Evolutionary conservation across 2,329 filamentous ascomycete species (phyloP).

Genomic region (Gremmenia infestans): DNA sequence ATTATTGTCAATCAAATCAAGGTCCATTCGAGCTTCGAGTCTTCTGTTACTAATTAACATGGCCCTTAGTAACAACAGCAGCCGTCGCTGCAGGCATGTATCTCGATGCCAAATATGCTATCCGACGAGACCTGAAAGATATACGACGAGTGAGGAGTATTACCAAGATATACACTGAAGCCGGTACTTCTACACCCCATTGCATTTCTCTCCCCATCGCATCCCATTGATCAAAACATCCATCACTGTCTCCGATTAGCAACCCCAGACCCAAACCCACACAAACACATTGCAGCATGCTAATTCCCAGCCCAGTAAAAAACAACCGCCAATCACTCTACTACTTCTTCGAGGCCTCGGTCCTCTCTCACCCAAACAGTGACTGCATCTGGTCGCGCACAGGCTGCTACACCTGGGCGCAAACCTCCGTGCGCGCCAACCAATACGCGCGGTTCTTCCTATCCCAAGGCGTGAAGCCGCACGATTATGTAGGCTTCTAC

Average conservation of each 20-base stretch:
- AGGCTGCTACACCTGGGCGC: conserved; percentile 53
- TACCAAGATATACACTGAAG: conserved; percentile 42
- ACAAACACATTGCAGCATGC: not conserved
- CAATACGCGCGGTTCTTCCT: conserved; percentile 61
- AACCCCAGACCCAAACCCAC: not conserved
- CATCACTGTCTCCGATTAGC: not conserved
- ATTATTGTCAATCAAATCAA: no score
- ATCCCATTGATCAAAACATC: not conserved
- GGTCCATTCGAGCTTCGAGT: no score
- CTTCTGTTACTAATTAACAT: conserved; percentile 11
- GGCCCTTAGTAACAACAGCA: conserved; percentile 17
- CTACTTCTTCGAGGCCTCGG: conserved; percentile 59
- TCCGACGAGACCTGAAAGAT: conserved; percentile 53
- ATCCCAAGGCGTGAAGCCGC: conserved; percentile 50
- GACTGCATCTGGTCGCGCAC: conserved; percentile 64
- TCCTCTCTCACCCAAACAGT: conserved; percentile 45
- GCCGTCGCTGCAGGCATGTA: conserved; percentile 47
- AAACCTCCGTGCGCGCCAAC: conserved; percentile 50
- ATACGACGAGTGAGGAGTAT: conserved; percentile 41
- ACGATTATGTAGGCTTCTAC: conserved; percentile 60
- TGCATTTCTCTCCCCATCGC: not conserved
- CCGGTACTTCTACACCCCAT: conserved; percentile 36
- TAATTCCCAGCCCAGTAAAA: conserved; percentile 33
- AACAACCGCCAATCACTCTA: conserved; percentile 55
- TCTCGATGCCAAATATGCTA: conserved; percentile 64